These are phyloP conservation scores for Gremmenia infestans DNA, from an alignment of 2,329 filamentous ascomycete genomes.

Conservation along the genomic window DNA sequence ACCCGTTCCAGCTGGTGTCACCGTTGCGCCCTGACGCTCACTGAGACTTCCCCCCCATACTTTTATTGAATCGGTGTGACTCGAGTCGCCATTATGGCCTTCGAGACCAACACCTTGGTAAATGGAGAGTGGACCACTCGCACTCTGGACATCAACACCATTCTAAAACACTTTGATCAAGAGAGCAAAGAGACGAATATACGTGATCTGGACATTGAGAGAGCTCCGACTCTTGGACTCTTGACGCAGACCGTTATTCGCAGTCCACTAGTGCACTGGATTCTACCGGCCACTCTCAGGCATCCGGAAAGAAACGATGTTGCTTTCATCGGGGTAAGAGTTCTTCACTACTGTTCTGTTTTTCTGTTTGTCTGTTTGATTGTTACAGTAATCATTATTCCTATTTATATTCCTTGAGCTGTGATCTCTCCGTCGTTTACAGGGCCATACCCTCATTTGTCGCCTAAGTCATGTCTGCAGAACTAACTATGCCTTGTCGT, in stretches of 20 bases:
- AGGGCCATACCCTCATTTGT: no score
- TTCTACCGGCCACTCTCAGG: constrained; percentile 75
- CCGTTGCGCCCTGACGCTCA: background rate
- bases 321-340: constrained; percentile 73
- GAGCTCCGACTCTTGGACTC: constrained; percentile 58
- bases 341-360: constrained; percentile 10
- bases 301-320: constrained; percentile 70
- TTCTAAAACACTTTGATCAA: constrained; percentile 35
- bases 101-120: constrained; percentile 28
- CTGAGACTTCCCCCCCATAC: background rate
- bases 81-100: constrained; percentile 21
- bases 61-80: constrained; percentile 7
- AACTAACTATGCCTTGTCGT: background rate
- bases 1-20: background rate
- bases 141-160: constrained; percentile 37
- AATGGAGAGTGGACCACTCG: constrained; percentile 33
- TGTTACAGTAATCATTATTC: background rate
- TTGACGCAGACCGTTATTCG: constrained; percentile 73
- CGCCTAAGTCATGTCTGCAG: no score
- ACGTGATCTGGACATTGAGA: constrained; percentile 28
- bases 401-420: background rate
- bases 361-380: background rate
- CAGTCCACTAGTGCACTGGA: constrained; percentile 69
- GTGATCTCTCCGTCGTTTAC: no score
- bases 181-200: constrained; percentile 31